Evolutionary conservation across 352 stramenopile genomes (phyloP), one percentile per base, ranked within the genome.

Genomic region (Pythium aristosporum): DNA sequence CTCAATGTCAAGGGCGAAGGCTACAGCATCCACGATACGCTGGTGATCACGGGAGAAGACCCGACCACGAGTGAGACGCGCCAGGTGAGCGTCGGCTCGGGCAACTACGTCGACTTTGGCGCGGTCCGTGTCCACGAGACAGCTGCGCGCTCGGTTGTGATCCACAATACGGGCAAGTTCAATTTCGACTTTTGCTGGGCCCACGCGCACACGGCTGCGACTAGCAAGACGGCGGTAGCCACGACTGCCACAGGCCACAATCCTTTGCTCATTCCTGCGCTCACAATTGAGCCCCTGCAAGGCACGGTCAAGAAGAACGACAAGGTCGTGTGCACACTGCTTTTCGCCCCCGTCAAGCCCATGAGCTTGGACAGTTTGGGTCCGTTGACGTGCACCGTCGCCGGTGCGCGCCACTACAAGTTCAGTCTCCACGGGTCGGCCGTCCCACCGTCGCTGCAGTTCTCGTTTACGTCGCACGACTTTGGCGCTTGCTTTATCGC

Each of bases 1-100:
- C 73, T 98, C 20, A 98, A 98, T 63, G 76, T 98, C 34, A 98
- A 98, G 72, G 94, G 94, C 37, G 94, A 98, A 65, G 94, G 94
- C 7, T 98, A 97, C 65, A 92, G 85, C 42, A 96, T 98, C 44
- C 91, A 97, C 65, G 88, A 95, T 51, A 68, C 76, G 3, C 55
- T 97, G 7, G 72, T 72, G 0, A 63, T 86, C 44, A 57, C 48
- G 21, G 76, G 67, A 1, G 74, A 79, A 15, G 75, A 84, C 21
- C 68, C 77, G n/a, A 73, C 63, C 18, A 75, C 61, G 5, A 43
- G 37, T 32, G 81, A 89, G 51, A 71, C 58, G 30, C 68, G 59
- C 7, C n/a, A 63, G 8, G 64, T 77, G 18, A 25, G 70, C 20
- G 49, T 75, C 44, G 77, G 72, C 7, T 23, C 52, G 0, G 46